These are phyloP conservation scores for Fomitopsis pulvina DNA, from an alignment of 768 basidiomycete genomes.

Conservation along the genomic window DNA sequence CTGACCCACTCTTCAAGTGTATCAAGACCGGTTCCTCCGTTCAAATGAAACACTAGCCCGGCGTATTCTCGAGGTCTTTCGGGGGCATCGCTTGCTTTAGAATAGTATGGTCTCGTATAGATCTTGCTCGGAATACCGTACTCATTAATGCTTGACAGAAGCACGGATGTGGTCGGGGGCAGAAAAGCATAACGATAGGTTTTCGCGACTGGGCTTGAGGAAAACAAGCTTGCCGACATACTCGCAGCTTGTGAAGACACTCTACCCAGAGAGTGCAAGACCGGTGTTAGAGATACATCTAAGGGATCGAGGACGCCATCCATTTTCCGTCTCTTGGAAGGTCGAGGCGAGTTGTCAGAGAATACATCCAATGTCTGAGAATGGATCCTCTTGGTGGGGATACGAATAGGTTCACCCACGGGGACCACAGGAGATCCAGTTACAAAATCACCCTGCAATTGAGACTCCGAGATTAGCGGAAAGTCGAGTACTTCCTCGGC, in stretches of 20 bases:
- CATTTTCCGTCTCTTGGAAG: background rate
- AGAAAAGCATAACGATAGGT: slow-evolving; percentile 39
- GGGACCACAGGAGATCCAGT: too few species aligned
- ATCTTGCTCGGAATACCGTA: slow-evolving; percentile 49
- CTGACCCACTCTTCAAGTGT: slow-evolving; percentile 56
- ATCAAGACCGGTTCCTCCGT: slow-evolving; percentile 52
- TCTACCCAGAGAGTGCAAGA: background rate
- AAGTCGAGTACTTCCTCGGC: too few species aligned
- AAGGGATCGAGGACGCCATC: background rate
- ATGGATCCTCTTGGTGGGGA: background rate
- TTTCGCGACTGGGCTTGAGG: slow-evolving; percentile 3
- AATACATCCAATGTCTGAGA: background rate
- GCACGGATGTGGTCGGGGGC: slow-evolving; percentile 45
- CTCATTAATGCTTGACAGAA: slow-evolving; percentile 37
- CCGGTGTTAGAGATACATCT: too few species aligned
- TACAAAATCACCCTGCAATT: too few species aligned
- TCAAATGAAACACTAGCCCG: slow-evolving; percentile 67
- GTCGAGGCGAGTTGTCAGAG: background rate
- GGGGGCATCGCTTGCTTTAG: slow-evolving; percentile 63
- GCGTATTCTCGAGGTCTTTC: slow-evolving; percentile 68
- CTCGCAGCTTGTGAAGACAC: background rate
- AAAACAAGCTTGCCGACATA: too few species aligned
- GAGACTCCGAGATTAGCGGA: too few species aligned
- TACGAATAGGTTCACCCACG: background rate
- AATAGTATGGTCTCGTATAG: slow-evolving; percentile 81